Evolutionary conservation across 768 basidiomycete genomes (phyloP), one percentile per base, ranked within the genome.

Genomic region (Chalciporus pseudorubinellus): DNA sequence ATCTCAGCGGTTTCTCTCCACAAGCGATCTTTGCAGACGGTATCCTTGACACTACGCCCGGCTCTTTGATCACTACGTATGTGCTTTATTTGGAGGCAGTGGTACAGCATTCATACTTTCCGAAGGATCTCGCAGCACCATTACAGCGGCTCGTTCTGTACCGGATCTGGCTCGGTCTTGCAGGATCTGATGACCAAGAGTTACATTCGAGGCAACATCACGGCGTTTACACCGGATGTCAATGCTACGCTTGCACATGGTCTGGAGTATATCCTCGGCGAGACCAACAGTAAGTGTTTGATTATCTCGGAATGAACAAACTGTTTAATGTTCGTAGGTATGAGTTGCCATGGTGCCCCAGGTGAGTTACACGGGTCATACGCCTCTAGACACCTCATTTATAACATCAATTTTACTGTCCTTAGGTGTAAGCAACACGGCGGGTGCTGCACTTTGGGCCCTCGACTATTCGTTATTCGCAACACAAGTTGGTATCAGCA

Each of bases 361-460:
- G 52, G 63, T 63, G 38, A 16, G 46, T 43, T 18, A 22, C 18
- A 26, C 5, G 5, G 18, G 11, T 4, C 9, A 24, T 19, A 4
- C 19, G 38, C 8, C n/a, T n/a, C 20, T 39, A 14, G 4, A n/a
- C 18, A 39, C 18, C 19, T 19, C 21, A 29, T 36, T 45, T 21
- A 33, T 36, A 2, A 36, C 34, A 39, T 58, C 11, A 9, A 4
- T 52, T 39, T 46, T 31, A 48, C 29, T 47, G 12, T 48, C 38
- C 14, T 72, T 77, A 40, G 80, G 80, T 3, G 84, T 84, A 10
- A 84, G 82, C 61, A 84, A 87, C 60, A 80, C 79, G 1, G 85
- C 80, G n/a, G 87, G 85, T 13, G 84, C 84, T 0, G 81, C 83
- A 16, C 65, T 88, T 18, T 88, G 85, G 85, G 72, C 76, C 11